Percentiles rank a stretch among this genome's conserved stretches.
Conservation (phyloP, 805 yeast genomes). For the Suhomyces faveliae region DNA sequence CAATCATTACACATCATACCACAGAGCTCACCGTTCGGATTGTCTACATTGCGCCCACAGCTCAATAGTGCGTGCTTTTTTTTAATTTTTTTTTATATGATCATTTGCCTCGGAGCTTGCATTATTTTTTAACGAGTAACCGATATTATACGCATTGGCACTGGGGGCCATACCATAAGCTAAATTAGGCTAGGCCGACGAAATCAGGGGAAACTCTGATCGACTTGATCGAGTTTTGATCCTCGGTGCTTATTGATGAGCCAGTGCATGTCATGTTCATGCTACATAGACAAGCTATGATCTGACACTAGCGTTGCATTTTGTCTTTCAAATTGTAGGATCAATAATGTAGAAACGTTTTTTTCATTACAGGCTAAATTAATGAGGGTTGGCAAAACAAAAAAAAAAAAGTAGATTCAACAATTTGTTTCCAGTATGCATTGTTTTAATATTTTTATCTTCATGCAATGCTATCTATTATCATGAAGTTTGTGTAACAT, state of each 20-base stretch:
- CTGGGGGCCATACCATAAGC: conserved; percentile 1
- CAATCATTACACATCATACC: not conserved
- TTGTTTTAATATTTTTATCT: conserved; percentile 1
- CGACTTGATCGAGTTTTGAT: not conserved
- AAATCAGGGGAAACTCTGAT: not conserved
- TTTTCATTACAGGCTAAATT: not conserved
- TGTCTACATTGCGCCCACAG: not conserved
- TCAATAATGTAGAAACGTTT: not conserved
- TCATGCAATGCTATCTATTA: conserved; percentile 2
- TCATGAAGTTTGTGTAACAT: not conserved
- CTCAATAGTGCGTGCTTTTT: not conserved
- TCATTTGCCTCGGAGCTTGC: conserved; percentile 3
- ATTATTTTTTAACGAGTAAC: conserved; percentile 4
- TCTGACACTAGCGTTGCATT: not conserved
- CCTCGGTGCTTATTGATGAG: not conserved
- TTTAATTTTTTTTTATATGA: not conserved
- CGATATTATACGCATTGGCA: conserved; percentile 1
- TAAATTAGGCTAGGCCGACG: conserved; percentile 1
- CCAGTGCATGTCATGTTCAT: too few species aligned
- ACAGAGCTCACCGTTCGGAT: not conserved
- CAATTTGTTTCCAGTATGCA: not conserved
- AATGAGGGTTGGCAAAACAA: not conserved
- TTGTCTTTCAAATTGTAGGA: not conserved
- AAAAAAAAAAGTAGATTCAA: not conserved
- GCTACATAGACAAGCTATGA: too few species aligned